Base-by-base conservation (phyloP, 179 eudicot genomes). In the Dionaea muscipula region DNA sequence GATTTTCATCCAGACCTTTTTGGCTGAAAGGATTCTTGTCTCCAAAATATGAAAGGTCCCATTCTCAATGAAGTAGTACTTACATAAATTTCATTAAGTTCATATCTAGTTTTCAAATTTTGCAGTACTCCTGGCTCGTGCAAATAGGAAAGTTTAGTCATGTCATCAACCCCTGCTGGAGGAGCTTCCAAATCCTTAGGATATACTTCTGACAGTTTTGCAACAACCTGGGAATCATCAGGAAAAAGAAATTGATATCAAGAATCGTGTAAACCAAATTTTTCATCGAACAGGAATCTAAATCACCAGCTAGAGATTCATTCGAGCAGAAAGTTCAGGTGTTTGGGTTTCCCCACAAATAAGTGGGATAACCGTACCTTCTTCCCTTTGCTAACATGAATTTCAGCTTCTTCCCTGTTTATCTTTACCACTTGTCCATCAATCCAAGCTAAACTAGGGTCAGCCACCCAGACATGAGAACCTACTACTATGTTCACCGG, bases 381-480 rank as follows among this genome's bases (percentile, higher is more conserved):
- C 71, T 83, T 90, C 53, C 94, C 95, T 61, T 72, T 66, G 65
- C 85, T 66, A 27, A 83, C 74, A 39, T 60, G 72, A 50, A 90
- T 84, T 68, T 80, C 90, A 72, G 86, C 72, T 68, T 83, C 81
- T 52, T 78, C 68, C 48, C 95, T 87, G 67, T 69, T 77, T 38
- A 86, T 77, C 36, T 59, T 63, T 56, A 67, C 61, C 62, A 90
- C 95, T 70, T 81, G 87, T 70, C 97, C 97, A 73, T 86, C 97
- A 67, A 83, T 55, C 97, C 97, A 90, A 56, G 97, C 97, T 74
- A 81, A 64, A 36, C 25, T 71, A 35, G 90, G 79, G 77, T 90
- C 97, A 70, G 86, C 97, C 31, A 77, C 79, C 97, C 97, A 90
- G 4, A 86, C 90, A 72, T 80, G 94, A 46, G 95, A 86, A 39